Conservation (phyloP, 805 yeast genomes). For the Candida ficus region DNA sequence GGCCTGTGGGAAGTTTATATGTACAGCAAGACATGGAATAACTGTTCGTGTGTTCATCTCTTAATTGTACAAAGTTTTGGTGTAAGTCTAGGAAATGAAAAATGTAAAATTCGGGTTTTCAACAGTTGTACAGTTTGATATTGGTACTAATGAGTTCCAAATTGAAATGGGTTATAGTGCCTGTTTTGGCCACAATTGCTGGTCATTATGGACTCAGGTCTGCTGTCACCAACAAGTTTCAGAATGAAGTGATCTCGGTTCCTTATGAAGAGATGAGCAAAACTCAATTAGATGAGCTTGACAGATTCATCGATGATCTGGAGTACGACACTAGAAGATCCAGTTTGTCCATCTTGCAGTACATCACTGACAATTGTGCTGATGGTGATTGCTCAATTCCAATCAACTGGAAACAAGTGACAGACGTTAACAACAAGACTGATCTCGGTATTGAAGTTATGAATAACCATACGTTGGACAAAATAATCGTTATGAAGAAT, state of each 20-base stretch:
- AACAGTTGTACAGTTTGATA: not conserved
- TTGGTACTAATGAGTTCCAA: not conserved
- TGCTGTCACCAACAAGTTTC: no score
- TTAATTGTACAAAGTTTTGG: no score
- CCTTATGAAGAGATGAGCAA: not conserved
- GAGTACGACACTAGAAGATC: conserved; percentile 12
- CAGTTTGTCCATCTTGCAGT: conserved; percentile 5
- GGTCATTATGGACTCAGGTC: not conserved
- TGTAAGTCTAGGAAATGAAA: no score
- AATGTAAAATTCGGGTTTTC: not conserved
- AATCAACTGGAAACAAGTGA: conserved; percentile 14
- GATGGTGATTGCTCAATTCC: conserved; percentile 6
- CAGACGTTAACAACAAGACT: conserved; percentile 15
- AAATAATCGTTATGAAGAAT: conserved; percentile 17
- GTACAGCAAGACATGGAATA: conserved; percentile 8
- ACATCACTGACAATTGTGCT: not conserved
- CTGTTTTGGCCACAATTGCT: no score
- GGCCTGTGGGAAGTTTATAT: conserved; percentile 8
- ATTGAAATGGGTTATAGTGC: not conserved
- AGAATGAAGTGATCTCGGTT: not conserved
- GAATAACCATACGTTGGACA: conserved; percentile 5
- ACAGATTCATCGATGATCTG: not conserved
- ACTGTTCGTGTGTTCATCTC: not conserved
- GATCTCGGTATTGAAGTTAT: conserved; percentile 14
- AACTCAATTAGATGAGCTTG: not conserved